Percentiles rank a stretch among this genome's conserved stretches.
phyloP scores from a whole-genome alignment of 2,329 filamentous ascomycete species.

The Talaromyces sp. region DNA sequence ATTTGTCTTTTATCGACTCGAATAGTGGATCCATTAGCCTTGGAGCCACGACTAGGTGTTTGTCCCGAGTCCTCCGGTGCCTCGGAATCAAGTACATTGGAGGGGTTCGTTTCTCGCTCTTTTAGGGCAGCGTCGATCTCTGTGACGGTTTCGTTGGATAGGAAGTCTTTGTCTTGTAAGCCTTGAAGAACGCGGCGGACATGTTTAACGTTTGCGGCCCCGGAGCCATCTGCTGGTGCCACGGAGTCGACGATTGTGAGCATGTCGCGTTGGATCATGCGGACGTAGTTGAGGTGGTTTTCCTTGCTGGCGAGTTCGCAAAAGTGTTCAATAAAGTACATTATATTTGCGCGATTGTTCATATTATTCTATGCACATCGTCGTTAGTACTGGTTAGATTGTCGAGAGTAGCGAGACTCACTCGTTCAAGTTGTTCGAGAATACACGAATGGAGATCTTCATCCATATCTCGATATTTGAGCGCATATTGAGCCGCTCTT shows the following conservation, averaged over 20 bases:
- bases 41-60: constrained; percentile 27
- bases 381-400: no score
- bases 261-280: constrained; percentile 94
- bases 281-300: constrained; percentile 74
- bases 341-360: constrained; percentile 97
- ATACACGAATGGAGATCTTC: constrained; percentile 98
- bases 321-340: constrained; percentile 97
- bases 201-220: constrained; percentile 90
- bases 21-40: constrained; percentile 36
- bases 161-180: constrained; percentile 66
- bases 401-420: constrained; percentile 37
- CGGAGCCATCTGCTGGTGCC: constrained; percentile 78
- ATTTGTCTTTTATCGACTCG: constrained; percentile 80
- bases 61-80: constrained; percentile 31
- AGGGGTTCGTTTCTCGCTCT: constrained; percentile 66
- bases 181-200: constrained; percentile 75
- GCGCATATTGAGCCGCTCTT: constrained; percentile 90
- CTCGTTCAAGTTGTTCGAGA: constrained; percentile 85
- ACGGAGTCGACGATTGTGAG: constrained; percentile 88
- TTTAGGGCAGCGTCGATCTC: constrained; percentile 83
- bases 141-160: constrained; percentile 68
- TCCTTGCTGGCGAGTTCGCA: constrained; percentile 80
- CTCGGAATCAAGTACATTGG: constrained; percentile 54
- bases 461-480: constrained; percentile 90
- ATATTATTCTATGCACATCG: constrained; percentile 67